Percentiles rank a stretch among this genome's conserved stretches.
Conservation (phyloP, 2,329 filamentous ascomycete species). For the Phaeosphaeriaceae sp. region DNA sequence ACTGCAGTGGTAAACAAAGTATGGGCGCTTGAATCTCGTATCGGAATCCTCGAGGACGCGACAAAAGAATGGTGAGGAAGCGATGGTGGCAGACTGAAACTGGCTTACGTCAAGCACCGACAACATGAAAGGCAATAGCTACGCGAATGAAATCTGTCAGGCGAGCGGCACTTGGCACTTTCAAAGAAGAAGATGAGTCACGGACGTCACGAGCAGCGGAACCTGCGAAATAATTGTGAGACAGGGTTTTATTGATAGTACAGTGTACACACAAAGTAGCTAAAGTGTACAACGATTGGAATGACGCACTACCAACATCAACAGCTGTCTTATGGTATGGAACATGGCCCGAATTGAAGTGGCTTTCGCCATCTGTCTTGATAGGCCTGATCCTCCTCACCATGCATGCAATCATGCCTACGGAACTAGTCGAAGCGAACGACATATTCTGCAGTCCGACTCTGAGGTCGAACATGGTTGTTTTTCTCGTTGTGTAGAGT, state of each 20-base stretch:
- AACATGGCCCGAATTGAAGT: background rate
- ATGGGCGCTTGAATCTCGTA: too few relatives aligned
- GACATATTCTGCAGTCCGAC: background rate
- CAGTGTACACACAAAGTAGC: background rate
- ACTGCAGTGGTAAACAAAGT: background rate
- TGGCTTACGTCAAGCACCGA: background rate
- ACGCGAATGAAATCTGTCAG: too few relatives aligned
- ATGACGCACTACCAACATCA: background rate
- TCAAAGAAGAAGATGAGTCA: background rate
- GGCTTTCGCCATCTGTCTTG: background rate
- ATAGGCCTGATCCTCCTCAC: background rate
- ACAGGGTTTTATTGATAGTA: background rate
- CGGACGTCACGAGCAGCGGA: background rate
- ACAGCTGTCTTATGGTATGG: background rate
- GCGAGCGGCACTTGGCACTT: background rate
- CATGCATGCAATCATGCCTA: background rate
- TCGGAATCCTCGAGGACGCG: background rate
- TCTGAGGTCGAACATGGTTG: background rate
- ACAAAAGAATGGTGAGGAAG: background rate
- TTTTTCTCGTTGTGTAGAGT: constrained; percentile 3
- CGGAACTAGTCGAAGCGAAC: background rate
- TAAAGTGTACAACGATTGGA: background rate
- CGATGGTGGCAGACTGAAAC: background rate
- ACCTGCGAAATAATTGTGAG: background rate
- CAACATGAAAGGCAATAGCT: background rate